Evolutionary conservation across 1,139 yeast genomes (phyloP).

Genomic region (Insectozyma bohioensis): DNA sequence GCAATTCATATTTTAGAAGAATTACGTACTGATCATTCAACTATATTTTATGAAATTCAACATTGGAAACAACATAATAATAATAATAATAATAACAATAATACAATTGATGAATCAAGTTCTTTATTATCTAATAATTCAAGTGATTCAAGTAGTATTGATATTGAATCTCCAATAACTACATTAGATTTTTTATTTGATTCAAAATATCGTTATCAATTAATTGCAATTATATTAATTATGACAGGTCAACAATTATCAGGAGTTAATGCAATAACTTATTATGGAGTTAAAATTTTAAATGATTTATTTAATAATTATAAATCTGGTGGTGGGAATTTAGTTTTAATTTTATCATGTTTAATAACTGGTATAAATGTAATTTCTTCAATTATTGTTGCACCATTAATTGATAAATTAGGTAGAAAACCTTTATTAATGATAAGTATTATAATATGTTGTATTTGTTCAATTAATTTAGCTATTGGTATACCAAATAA

Average conservation of each 20-base stretch:
- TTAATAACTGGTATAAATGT: constrained; percentile 72
- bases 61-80: too few species aligned
- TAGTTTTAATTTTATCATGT: constrained; percentile 59
- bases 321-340: constrained; percentile 43
- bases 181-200: constrained; percentile 48
- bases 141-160: constrained; percentile 1
- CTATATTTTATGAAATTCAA: constrained; percentile 37
- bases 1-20: constrained; percentile 38
- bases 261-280: constrained; percentile 88
- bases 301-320: constrained; percentile 65
- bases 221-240: constrained; percentile 66
- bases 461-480: constrained; percentile 59
- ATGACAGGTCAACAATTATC: constrained; percentile 86
- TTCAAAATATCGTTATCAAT: constrained; percentile 54
- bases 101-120: constrained; percentile 9
- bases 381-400: constrained; percentile 67
- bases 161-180: constrained; percentile 24
- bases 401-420: constrained; percentile 65
- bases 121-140: constrained; percentile 18
- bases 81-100: too few species aligned
- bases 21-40: constrained; percentile 40
- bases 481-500: constrained; percentile 60
- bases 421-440: constrained; percentile 78
- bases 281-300: constrained; percentile 86
- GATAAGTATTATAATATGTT: constrained; percentile 67